phyloP scores from a whole-genome alignment of 106 monocot genomes.

The Acanthochlamys bracteata region DNA sequence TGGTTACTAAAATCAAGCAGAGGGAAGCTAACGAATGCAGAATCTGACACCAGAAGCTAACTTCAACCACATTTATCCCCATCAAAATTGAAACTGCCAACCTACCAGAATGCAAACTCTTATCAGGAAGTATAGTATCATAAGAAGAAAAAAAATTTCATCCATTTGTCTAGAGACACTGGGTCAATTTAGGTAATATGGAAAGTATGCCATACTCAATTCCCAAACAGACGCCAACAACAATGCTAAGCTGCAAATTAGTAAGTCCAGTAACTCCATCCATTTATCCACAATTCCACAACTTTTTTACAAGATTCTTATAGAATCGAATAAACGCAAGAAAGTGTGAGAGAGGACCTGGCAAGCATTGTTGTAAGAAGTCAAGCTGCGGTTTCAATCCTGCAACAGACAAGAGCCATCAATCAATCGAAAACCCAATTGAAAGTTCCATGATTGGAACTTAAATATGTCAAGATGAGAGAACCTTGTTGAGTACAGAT shows the following conservation, averaged over 20 bases:
- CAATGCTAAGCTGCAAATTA: background rate
- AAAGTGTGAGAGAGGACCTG: slow-evolving; percentile 24
- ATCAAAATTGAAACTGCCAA: no score
- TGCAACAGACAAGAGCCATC: slow-evolving; percentile 18
- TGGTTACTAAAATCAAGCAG: no score
- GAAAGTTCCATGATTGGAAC: background rate
- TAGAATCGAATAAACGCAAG: background rate
- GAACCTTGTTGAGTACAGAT: slow-evolving; percentile 97
- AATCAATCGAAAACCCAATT: slow-evolving; percentile 7
- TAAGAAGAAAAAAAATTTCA: no score
- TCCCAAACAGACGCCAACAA: background rate
- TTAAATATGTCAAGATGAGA: background rate
- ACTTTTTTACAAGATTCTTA: no score
- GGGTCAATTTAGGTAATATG: no score
- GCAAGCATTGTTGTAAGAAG: slow-evolving; percentile 84
- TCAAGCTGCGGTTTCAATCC: slow-evolving; percentile 85
- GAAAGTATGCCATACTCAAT: no score
- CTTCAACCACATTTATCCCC: no score
- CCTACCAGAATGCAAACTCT: no score
- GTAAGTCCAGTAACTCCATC: background rate
- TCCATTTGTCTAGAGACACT: no score
- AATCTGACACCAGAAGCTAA: no score
- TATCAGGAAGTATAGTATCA: no score
- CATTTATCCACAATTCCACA: background rate
- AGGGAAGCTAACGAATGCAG: no score